Evolutionary conservation across 129 eudicot genomes (phyloP), one percentile per base, ranked within the genome.

Genomic region (Centella asiatica): DNA sequence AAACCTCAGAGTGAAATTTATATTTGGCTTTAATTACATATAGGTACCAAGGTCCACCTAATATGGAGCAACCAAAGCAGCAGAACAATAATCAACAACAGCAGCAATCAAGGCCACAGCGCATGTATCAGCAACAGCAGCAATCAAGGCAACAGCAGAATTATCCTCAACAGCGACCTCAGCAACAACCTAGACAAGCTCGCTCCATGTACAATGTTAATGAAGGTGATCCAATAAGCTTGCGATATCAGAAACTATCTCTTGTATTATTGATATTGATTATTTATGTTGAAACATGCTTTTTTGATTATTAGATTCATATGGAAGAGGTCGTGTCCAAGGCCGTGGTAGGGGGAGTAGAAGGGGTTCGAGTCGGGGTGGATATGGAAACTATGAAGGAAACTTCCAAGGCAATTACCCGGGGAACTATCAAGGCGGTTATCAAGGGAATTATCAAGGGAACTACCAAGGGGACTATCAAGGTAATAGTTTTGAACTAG

Each of bases 311-410:
- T 18, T 74, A 89, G 90, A 80, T 60, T 60, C 80, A 45, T 76
- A 85, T 81, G 98, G 81, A 31, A 70, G 80, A 59, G 79, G 69
- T 5, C 80, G 85, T 65, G 90, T 84, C 54, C 79, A 84, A 66
- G 90, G 83, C 36, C 81, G 39, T 61, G 94, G 89, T 57, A 83
- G 95, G 73, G 95, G 95, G 44, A 81, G 97, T 70, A 95, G 94
- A 5, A 81, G 88, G 47, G 78, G 85, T 48, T 90, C 86, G 94
- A 80, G 70, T 80, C 77, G 98, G 81, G 94, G 90, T 77, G 92
- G 85, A 25, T 88, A 81, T 79, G 80, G 79, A 57, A 71, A 68
- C 59, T 20, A 68, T 42, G 70, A 69, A 68, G 74, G 69, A 24
- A 52, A 52, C 17, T 26, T 25, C 49, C 29, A 69, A 68, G 74